Percentiles rank a stretch among this genome's conserved stretches.
Conservation (phyloP, 352 stramenopile genomes). For the Phytophthora capsici region DNA sequence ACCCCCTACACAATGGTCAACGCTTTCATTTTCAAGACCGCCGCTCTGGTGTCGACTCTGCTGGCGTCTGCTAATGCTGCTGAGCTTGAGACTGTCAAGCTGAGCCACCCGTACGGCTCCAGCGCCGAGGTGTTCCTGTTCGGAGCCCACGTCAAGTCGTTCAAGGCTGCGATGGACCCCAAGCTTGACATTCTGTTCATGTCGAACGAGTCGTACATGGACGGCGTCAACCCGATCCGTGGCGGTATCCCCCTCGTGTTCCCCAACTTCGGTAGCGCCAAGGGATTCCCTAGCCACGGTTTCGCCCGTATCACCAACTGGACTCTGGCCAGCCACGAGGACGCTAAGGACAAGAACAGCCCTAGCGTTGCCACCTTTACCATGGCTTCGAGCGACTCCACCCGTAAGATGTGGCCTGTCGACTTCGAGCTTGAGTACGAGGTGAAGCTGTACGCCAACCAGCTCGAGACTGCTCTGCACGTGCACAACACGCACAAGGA, state of each 20-base stretch:
- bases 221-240: constrained; percentile 89
- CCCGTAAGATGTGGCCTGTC: constrained; percentile 50
- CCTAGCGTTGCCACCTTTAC: constrained; percentile 39
- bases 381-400: constrained; percentile 33
- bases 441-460: constrained; percentile 62
- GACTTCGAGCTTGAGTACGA: constrained; percentile 72
- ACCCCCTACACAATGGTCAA: constrained; percentile 16
- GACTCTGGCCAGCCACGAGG: constrained; percentile 30
- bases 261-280: constrained; percentile 84
- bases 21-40: constrained; percentile 26
- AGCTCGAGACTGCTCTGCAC: constrained; percentile 72
- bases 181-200: constrained; percentile 84
- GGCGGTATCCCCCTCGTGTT: constrained; percentile 93
- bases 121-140: constrained; percentile 74
- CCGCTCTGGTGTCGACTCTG: constrained; percentile 24
- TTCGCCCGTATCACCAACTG: constrained; percentile 79
- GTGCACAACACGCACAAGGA: constrained; percentile 86
- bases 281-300: constrained; percentile 80
- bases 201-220: constrained; percentile 73
- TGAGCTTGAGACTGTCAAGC: constrained; percentile 48
- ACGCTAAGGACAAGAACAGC: constrained; percentile 12
- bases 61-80: constrained; percentile 41
- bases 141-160: constrained; percentile 84
- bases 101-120: constrained; percentile 68
- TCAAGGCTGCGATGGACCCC: constrained; percentile 36